phyloP scores from a whole-genome alignment of 768 basidiomycete species.

The Cystobasidium onofrii region DNA sequence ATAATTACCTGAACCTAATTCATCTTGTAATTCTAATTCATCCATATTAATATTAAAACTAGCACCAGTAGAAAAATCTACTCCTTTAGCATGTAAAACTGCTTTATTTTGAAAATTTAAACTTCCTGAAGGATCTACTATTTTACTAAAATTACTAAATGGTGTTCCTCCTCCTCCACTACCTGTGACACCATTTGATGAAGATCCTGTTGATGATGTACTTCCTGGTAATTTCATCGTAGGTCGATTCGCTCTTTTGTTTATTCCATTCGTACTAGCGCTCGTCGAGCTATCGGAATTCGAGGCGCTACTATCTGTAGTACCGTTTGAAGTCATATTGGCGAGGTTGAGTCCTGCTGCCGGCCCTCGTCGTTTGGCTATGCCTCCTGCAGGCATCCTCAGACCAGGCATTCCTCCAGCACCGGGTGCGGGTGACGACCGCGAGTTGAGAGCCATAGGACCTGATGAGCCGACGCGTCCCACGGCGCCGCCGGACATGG shows the following conservation, averaged over 20 bases:
- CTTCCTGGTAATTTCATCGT: slow-evolving; percentile 12
- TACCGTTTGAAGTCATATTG: slow-evolving; percentile 1
- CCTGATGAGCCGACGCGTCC: slow-evolving; percentile 17
- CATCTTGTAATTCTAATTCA: slow-evolving; percentile 79
- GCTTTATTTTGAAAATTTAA: slow-evolving; percentile 92
- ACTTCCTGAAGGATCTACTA: slow-evolving; percentile 92
- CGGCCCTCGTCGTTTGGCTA: slow-evolving; percentile 13
- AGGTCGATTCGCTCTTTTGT: slow-evolving; percentile 26
- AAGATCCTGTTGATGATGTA: background rate
- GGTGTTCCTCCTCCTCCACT: slow-evolving; percentile 51
- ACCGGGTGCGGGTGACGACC: background rate
- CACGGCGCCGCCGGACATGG: background rate
- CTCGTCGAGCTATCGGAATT: background rate
- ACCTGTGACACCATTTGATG: slow-evolving; percentile 11
- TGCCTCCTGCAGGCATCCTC: background rate
- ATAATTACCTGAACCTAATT: slow-evolving; percentile 92
- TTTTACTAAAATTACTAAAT: slow-evolving; percentile 85
- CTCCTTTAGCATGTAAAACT: slow-evolving; percentile 77
- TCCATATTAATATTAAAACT: slow-evolving; percentile 82
- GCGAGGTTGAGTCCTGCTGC: slow-evolving; percentile 11
- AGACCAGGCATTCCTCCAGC: background rate
- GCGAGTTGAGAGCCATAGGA: background rate
- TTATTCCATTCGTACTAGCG: background rate
- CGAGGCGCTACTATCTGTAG: background rate
- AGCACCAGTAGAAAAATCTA: slow-evolving; percentile 79